A percentile compares a stretch with the other conserved stretches of the same genome.
These are phyloP conservation scores for Akanthomyces lecanii DNA, from an alignment of 2,329 filamentous ascomycete genomes.

Conservation along the genomic window DNA sequence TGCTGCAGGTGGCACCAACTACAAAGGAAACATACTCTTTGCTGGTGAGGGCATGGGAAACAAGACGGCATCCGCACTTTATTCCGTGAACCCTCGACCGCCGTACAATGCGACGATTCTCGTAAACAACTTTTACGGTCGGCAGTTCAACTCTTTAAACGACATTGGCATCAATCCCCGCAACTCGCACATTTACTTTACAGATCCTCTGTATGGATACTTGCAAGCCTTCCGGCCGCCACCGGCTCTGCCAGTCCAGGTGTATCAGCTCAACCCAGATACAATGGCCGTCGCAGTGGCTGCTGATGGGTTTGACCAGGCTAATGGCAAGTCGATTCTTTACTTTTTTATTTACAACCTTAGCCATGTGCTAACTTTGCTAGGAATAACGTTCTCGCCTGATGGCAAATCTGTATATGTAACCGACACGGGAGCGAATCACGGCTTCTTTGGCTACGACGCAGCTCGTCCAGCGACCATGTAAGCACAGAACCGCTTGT, in stretches of 20 bases:
- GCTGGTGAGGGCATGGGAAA: constrained; percentile 48
- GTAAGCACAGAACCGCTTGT: constrained; percentile 30
- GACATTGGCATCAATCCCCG: constrained; percentile 50
- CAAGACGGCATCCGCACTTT: constrained; percentile 17
- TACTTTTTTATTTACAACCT: not conserved
- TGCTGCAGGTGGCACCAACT: constrained; percentile 45
- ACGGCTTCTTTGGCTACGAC: constrained; percentile 41
- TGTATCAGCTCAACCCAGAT: constrained; percentile 51
- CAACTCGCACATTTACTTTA: constrained; percentile 61
- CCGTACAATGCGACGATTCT: constrained; percentile 32
- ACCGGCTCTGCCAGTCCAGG: constrained; percentile 52
- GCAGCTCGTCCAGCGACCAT: constrained; percentile 41
- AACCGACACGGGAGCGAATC: constrained; percentile 51
- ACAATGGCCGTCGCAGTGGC: constrained; percentile 51
- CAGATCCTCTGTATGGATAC: constrained; percentile 57
- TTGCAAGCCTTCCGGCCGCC: constrained; percentile 53
- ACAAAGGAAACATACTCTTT: constrained; percentile 45
- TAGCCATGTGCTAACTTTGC: not conserved
- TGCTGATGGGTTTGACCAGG: constrained; percentile 52
- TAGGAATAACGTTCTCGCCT: constrained; percentile 52
- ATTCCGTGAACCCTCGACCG: not conserved
- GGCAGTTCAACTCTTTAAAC: constrained; percentile 57
- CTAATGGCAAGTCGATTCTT: constrained; percentile 41
- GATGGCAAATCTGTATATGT: constrained; percentile 50
- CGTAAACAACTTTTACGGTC: constrained; percentile 56